phyloP scores from a whole-genome alignment of 495 filamentous ascomycete species.

The Halenospora varia region DNA sequence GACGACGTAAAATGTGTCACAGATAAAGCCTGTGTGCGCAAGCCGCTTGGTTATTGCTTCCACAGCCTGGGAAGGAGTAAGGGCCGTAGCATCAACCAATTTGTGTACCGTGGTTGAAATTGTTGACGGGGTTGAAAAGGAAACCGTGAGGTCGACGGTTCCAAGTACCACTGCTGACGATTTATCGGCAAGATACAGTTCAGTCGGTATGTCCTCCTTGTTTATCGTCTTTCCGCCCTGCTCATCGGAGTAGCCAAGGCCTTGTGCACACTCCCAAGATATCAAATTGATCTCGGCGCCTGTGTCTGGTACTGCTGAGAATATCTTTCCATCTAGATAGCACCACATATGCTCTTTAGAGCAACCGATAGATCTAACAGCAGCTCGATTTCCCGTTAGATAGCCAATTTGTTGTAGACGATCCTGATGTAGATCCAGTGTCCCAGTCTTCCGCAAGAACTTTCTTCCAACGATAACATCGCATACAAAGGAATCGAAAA shows the following conservation, averaged over 20 bases:
- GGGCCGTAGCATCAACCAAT: too few species aligned
- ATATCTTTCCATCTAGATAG: neutral
- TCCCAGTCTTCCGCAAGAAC: neutral
- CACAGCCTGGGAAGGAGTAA: too few species aligned
- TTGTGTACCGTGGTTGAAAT: too few species aligned
- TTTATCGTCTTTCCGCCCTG: neutral
- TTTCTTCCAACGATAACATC: neutral
- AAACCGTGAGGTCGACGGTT: too few species aligned
- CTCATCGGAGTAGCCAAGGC: neutral
- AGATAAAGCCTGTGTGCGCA: too few species aligned
- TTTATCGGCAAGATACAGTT: too few species aligned
- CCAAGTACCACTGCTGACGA: too few species aligned
- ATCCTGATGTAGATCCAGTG: conserved; percentile 3
- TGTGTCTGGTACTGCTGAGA: neutral
- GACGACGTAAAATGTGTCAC: too few species aligned
- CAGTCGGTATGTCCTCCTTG: neutral
- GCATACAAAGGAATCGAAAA: neutral
- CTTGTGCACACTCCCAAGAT: neutral
- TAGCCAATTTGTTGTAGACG: neutral
- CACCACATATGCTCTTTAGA: neutral
- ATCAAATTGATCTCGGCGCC: conserved; percentile 4
- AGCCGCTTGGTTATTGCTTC: too few species aligned
- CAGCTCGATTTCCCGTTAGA: neutral
- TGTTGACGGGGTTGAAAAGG: too few species aligned
- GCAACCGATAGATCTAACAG: neutral